A percentile compares a stretch with the other conserved stretches of the same genome.
These are phyloP conservation scores for Prillingera fragicola DNA, from an alignment of 1,284 basidiomycete genomes.

Conservation along the genomic window DNA sequence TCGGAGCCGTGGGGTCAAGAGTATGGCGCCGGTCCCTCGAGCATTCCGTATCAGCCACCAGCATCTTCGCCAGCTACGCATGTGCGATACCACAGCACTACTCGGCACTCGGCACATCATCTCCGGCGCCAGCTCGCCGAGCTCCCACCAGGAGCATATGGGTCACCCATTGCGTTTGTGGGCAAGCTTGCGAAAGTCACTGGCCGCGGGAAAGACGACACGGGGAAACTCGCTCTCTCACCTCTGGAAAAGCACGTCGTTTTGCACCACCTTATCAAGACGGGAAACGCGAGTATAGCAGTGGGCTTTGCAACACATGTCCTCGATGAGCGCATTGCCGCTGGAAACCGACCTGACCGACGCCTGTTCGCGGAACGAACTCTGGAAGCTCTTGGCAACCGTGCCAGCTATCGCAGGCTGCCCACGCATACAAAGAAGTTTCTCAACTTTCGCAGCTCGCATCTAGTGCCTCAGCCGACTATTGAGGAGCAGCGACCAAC, in stretches of 20 bases:
- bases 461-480: conserved; percentile 9
- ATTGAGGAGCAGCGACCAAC: conserved; percentile 18
- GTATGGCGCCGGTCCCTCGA: conserved; percentile 38
- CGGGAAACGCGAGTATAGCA: conserved; percentile 7
- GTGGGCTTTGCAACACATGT: too few relatives aligned
- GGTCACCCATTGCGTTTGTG: too few relatives aligned
- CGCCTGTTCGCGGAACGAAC: conserved; percentile 1
- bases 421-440: not conserved
- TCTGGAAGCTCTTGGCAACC: not conserved
- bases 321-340: too few relatives aligned
- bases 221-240: conserved; percentile 13
- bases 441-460: not conserved
- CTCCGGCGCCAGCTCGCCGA: not conserved
- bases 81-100: not conserved
- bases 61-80: not conserved
- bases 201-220: too few relatives aligned
- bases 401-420: not conserved
- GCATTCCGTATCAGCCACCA: conserved; percentile 28
- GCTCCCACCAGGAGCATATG: too few relatives aligned
- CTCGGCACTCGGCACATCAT: not conserved
- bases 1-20: conserved; percentile 28
- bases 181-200: too few relatives aligned
- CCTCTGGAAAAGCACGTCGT: conserved; percentile 26
- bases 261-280: conserved; percentile 28
- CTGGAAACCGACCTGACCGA: conserved; percentile 2